Evolutionary conservation across 495 filamentous ascomycete species (phyloP), one percentile per base, ranked within the genome.

Genomic region (Apiosordaria backusii): DNA sequence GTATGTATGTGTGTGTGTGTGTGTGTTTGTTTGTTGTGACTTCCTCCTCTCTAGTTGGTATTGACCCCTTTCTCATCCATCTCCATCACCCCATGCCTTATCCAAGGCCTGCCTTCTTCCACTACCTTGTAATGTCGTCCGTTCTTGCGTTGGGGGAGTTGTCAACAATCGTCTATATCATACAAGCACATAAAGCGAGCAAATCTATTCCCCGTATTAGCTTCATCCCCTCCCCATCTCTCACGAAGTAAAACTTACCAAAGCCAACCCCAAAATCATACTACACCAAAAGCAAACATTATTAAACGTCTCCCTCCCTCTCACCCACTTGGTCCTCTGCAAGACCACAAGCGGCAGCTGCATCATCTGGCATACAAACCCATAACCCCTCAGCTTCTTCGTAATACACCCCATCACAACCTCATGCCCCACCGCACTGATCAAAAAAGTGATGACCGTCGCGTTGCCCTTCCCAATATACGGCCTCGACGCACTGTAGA

Each of bases 371-470:
- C 90, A 89, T 15, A 95, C 70, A 74, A 97, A 96, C 5, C 95
- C 95, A 74, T 98, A 98, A 1, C 95, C 95, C 26, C 95, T 83
- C 50, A 99, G 80, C 77, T 99, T 98, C 81, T 97, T 93, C 58
- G 94, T 97, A 75, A 99, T 98, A 74, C 94, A 97, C 35, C 91
- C 92, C 92, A 99, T 95, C 66, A 99, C 91, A 29, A 99, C 85
- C 75, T 99, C 95, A 75, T 99, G 95, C 21, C 92, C 93, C 19
- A 95, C 66, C 50, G 95, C 89, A 71, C 87, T 91, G 71, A 97
- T 90, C 54, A 99, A 77, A 75, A 99, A 99, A 10, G 95, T 98
- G 67, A 96, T 91, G 64, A 94, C 79, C 62, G 92, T 97, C 21
- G 95, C 94, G 55, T 91, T 82, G 2, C 88, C 86, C 29, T 90